Conservation (phyloP, 768 basidiomycete species). For the Coprinopsis marcescibilis region DNA sequence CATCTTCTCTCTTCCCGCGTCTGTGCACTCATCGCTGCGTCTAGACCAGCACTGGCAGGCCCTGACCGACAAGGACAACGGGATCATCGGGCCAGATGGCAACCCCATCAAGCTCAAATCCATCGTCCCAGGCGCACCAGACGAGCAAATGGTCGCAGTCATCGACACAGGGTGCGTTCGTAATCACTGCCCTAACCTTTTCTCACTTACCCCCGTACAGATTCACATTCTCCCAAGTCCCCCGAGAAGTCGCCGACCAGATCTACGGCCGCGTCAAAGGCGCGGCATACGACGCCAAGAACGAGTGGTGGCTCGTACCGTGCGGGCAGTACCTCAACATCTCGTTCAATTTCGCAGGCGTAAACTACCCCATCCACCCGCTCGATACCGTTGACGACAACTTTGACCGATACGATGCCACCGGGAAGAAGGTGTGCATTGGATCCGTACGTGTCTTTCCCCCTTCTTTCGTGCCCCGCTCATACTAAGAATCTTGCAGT, state of each 20-base stretch:
- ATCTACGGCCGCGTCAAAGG: conserved; percentile 77
- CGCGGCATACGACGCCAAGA: conserved; percentile 53
- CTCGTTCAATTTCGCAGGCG: conserved; percentile 66
- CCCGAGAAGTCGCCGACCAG: conserved; percentile 67
- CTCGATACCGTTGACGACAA: conserved; percentile 62
- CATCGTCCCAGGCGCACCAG: conserved; percentile 63
- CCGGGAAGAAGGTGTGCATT: conserved; percentile 34
- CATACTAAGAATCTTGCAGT: conserved; percentile 34
- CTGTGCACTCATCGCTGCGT: conserved; percentile 3
- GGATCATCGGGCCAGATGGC: conserved; percentile 76
- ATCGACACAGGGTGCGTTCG: conserved; percentile 59
- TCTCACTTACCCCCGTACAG: conserved; percentile 24
- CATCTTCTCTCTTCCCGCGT: neutral
- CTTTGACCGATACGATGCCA: conserved; percentile 40
- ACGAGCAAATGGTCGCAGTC: conserved; percentile 62
- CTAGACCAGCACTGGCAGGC: conserved; percentile 79
- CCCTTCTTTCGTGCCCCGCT: neutral
- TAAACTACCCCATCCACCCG: conserved; percentile 67
- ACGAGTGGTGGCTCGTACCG: conserved; percentile 65
- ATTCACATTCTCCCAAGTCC: conserved; percentile 53
- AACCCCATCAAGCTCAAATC: conserved; percentile 52
- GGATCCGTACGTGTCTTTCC: conserved; percentile 49
- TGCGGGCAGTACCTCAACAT: conserved; percentile 70
- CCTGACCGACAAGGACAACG: conserved; percentile 55
- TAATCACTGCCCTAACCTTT: conserved; percentile 25